Conservation (phyloP, 768 basidiomycete species). For the Mycena filopes region DNA sequence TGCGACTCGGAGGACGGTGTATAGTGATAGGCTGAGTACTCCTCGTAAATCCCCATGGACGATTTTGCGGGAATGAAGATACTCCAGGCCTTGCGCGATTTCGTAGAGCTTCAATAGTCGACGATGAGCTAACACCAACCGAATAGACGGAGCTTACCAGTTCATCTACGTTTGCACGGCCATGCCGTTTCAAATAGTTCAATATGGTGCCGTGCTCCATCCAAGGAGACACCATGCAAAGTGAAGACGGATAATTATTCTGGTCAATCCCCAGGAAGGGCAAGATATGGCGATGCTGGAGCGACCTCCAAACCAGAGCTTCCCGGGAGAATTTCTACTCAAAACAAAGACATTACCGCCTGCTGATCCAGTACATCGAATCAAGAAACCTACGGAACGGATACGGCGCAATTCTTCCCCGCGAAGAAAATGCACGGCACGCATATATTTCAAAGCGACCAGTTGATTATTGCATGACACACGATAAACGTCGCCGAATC, state of each 20-base stretch:
- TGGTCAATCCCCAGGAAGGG: slow-evolving; percentile 43
- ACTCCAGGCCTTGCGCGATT: slow-evolving; percentile 36
- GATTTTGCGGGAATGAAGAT: slow-evolving; percentile 35
- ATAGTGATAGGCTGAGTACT: slow-evolving; percentile 4
- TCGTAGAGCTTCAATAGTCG: slow-evolving; percentile 25
- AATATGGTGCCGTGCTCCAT: slow-evolving; percentile 41
- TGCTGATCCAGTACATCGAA: too few relatives aligned
- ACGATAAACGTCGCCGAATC: slow-evolving; percentile 8
- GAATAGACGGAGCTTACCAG: slow-evolving; percentile 9
- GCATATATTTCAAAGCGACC: slow-evolving; percentile 13
- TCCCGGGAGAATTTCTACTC: slow-evolving; percentile 42
- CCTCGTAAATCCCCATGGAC: slow-evolving; percentile 37
- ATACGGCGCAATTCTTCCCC: background rate
- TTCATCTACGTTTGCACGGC: slow-evolving; percentile 34
- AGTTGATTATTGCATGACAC: background rate
- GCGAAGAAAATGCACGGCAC: background rate
- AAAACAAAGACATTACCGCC: too few relatives aligned
- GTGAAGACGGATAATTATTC: slow-evolving; percentile 35
- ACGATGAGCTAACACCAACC: background rate
- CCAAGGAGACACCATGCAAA: slow-evolving; percentile 45
- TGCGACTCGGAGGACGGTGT: background rate
- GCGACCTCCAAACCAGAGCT: slow-evolving; percentile 41
- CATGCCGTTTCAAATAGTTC: slow-evolving; percentile 35
- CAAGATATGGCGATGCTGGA: slow-evolving; percentile 42
- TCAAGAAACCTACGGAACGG: background rate